Evolutionary conservation across 2,329 filamentous ascomycete species (phyloP), one percentile per base, ranked within the genome.

Genomic region (Xylaria hypoxylon): DNA sequence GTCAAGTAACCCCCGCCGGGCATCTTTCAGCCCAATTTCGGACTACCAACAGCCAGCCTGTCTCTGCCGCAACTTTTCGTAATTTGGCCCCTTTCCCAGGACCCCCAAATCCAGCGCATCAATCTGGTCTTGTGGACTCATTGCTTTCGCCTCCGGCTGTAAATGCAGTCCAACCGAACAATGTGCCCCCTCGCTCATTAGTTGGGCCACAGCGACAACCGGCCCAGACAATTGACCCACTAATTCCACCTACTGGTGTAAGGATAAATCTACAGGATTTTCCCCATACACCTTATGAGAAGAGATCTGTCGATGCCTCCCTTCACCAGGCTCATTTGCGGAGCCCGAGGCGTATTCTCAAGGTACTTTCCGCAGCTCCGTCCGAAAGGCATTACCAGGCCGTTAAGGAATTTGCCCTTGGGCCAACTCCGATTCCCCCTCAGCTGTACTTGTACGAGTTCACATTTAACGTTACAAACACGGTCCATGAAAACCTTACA

Each of bases 351-450:
- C 80, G 84, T 55, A 72, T 80, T n/a, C 75, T 79, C 3, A 73
- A 71, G 40, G 61, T 68, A 10, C 15, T 68, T n/a, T 63, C 62
- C 5, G n/a, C 26, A 5, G 10, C 42, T 1, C 50, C 63, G 8
- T 57, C 61, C 6, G 79, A 79, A 67, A 79, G 79, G 5, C 78
- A 86, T 58, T 92, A 90, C 72, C 87, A 90, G 68, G 85, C 83
- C 55, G 78, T 91, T 19, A 83, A 83, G 66, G 77, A 75, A 0
- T 86, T 90, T 62, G 79, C 81, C 1, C 72, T 86, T 6, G 68
- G 71, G 1, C 90, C 90, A 40, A 67, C 80, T 31, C 67, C 68
- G 55, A 75, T 77, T 56, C 78, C 62, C 40, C 78, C 81, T 1
- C 78, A 76, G 66, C 77, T 74, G 31, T 75, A 71, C 44, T 72